phyloP scores from a whole-genome alignment of 768 basidiomycete species.

The Tulasnella sp. region DNA sequence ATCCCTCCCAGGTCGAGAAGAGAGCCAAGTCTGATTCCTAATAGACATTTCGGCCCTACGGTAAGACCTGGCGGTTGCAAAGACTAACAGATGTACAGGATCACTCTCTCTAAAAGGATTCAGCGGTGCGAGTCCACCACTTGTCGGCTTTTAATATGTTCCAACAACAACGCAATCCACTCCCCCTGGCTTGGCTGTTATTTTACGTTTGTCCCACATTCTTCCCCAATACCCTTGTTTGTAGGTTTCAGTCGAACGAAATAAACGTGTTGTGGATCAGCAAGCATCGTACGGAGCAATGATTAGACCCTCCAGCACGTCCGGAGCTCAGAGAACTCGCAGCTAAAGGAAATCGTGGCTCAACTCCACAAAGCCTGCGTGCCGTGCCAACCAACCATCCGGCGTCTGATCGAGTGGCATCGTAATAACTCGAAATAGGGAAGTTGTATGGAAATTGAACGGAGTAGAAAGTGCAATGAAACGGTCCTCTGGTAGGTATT shows the following conservation, averaged over 20 bases:
- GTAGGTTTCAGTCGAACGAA: not conserved
- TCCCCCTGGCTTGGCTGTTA: not conserved
- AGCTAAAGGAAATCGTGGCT: too few relatives aligned
- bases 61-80: not conserved
- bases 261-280: not conserved
- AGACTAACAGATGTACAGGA: not conserved
- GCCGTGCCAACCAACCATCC: too few relatives aligned
- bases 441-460: not conserved
- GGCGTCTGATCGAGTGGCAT: too few relatives aligned
- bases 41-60: not conserved
- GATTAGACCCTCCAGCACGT: too few relatives aligned
- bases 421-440: not conserved
- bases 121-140: not conserved
- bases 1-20: constrained; percentile 1
- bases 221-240: not conserved
- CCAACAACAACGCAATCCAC: not conserved
- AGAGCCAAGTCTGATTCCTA: constrained; percentile 8
- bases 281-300: not conserved
- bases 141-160: not conserved
- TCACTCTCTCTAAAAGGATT: not conserved
- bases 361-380: too few relatives aligned
- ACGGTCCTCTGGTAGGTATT: not conserved
- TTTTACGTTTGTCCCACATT: not conserved
- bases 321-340: too few relatives aligned
- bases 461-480: not conserved